Base-by-base conservation (phyloP, 2,329 filamentous ascomycete genomes). In the Penicillium sp. region DNA sequence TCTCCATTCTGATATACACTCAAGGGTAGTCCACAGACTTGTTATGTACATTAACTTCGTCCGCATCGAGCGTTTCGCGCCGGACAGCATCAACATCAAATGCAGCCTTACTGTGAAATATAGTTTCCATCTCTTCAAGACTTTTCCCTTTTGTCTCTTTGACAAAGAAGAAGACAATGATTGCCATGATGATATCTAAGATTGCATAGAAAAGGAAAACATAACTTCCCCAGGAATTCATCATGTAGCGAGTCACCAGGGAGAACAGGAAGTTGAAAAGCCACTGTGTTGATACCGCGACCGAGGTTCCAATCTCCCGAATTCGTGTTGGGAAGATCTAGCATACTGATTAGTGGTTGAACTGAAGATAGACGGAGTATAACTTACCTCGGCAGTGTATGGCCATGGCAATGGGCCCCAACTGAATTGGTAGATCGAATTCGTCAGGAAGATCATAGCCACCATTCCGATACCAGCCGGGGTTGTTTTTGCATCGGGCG, bases 391-490 rank as follows among this genome's bases (percentile, higher is more conserved):
- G 17, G 68, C 66, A 15, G 72, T 70, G 57, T 73, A 74, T 2
- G 70, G 69, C 73, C 72, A 75, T 4, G 72, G 71, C 8, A 73
- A 62, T 6, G 73, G 72, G 12, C 71, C 71, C 72, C 71, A 73
- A n/a, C 65, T 71, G 49, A 72, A 70, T 43, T 71, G 69, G 43
- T 72, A 70, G 25, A 65, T 64, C 2, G 65, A 66, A n/a, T 69
- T 69, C 29, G 68, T 70, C 2, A 72, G 58, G 49, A 70, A 76
- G n/a, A 83, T 78, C 78, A 83, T 81, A 3, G 78, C 76, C 17
- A 82, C 73, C 1, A 80, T 77, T 0, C 79, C 79, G 41, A 80
- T 77, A 3, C 78, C 76, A 6, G 71, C 60, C 5, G 65, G 49
- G 0, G 79, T 73, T 1, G 75, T 59, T 2, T 70, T 65, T 6